These are phyloP conservation scores for Taiozyma sp. DNA, from an alignment of 1,139 yeast species.

Conservation along the genomic window DNA sequence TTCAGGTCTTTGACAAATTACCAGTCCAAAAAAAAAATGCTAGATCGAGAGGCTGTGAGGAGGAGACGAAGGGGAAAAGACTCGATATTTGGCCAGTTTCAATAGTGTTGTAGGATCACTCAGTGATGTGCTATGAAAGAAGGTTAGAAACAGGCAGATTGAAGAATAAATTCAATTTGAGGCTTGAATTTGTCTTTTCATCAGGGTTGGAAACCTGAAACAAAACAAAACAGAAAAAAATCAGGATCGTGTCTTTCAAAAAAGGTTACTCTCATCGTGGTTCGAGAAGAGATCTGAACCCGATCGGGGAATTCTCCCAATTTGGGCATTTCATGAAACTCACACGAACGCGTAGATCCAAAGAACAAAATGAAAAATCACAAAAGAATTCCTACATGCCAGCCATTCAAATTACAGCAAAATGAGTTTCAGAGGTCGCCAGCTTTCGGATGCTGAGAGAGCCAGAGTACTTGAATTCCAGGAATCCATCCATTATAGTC, in stretches of 20 bases:
- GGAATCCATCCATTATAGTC: constrained; percentile 92
- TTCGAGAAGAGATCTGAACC: background rate
- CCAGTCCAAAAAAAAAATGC: background rate
- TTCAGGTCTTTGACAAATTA: background rate
- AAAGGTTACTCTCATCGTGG: background rate
- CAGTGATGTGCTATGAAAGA: background rate
- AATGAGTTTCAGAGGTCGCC: constrained; percentile 43
- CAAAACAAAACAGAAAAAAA: constrained; percentile 7
- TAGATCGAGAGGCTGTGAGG: background rate
- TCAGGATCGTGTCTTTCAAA: background rate
- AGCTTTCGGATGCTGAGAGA: constrained; percentile 76
- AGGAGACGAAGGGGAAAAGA: background rate
- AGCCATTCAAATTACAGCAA: background rate
- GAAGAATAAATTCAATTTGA: background rate
- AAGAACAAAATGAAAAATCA: background rate
- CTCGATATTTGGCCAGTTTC: background rate
- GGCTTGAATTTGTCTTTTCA: background rate
- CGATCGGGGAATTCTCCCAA: background rate
- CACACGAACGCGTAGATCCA: background rate
- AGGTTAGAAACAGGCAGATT: background rate
- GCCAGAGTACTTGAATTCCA: constrained; percentile 86
- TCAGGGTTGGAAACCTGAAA: background rate
- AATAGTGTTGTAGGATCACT: background rate
- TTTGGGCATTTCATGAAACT: constrained; percentile 1
- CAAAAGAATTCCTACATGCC: background rate